Percentiles rank a stretch among this genome's conserved stretches.
phyloP scores from a whole-genome alignment of 164 flowering plant genomes.

The Liriodendron chinense region DNA sequence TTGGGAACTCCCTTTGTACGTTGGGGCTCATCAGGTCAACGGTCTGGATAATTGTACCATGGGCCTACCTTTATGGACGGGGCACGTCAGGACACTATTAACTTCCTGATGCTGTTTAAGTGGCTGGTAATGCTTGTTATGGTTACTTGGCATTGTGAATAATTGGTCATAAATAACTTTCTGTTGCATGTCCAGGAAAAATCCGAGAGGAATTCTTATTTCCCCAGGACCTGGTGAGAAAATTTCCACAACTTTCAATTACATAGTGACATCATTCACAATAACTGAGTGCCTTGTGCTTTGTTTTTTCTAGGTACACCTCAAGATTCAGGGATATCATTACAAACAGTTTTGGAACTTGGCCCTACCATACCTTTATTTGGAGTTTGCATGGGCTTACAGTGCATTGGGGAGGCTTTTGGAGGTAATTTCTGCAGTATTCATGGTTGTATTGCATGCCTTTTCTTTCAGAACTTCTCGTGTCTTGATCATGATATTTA shows the following conservation, averaged over 20 bases:
- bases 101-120: too few relatives aligned
- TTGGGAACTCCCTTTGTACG: not conserved
- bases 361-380: constrained; percentile 82
- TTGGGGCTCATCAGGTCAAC: not conserved
- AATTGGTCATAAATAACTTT: not conserved
- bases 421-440: constrained; percentile 50
- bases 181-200: constrained; percentile 47
- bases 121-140: not conserved
- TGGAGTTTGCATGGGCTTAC: constrained; percentile 99
- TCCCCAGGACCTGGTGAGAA: constrained; percentile 94
- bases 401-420: constrained; percentile 98
- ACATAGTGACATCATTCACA: not conserved
- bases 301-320: constrained; percentile 58
- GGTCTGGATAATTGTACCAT: not conserved
- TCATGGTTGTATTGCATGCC: not conserved
- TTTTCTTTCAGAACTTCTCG: not conserved
- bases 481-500: not conserved
- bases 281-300: not conserved
- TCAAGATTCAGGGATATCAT: constrained; percentile 94
- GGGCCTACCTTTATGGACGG: not conserved
- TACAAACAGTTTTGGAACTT: constrained; percentile 87
- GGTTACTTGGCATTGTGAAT: not conserved
- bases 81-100: too few relatives aligned
- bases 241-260: not conserved
- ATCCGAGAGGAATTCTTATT: constrained; percentile 89